Conservation (phyloP, 139 green algal species). For the Chlamydomonas sp. region DNA sequence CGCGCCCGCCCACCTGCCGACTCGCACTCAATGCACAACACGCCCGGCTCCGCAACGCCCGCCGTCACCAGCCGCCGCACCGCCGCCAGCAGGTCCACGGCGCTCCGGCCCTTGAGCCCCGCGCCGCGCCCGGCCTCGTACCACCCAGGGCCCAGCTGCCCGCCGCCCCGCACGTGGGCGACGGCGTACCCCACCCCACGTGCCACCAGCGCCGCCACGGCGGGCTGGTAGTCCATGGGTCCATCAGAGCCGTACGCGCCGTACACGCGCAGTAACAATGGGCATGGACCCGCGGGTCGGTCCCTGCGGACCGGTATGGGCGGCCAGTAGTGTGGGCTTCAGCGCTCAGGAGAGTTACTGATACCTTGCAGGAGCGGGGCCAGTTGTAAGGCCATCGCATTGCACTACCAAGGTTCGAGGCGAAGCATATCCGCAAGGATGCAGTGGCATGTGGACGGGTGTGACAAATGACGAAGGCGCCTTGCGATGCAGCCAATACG, state of each 20-base stretch:
- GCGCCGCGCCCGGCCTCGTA: constrained; percentile 32
- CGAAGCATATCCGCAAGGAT: no score
- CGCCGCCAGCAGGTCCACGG: constrained; percentile 28
- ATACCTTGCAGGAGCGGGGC: no score
- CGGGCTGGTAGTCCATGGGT: neutral
- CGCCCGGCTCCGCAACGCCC: neutral
- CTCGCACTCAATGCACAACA: constrained; percentile 9
- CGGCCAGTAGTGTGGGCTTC: neutral
- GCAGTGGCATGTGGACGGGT: no score
- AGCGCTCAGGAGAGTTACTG: neutral
- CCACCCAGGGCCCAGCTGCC: constrained; percentile 31
- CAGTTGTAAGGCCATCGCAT: no score
- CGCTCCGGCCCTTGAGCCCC: constrained; percentile 15
- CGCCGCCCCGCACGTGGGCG: constrained; percentile 43
- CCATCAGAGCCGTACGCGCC: constrained; percentile 28
- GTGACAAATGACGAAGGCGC: no score
- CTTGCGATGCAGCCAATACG: no score
- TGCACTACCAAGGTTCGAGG: no score
- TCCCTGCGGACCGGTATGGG: no score
- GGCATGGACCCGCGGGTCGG: no score
- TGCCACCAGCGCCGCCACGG: constrained; percentile 19
- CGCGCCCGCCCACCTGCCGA: constrained; percentile 24
- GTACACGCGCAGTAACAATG: constrained; percentile 32
- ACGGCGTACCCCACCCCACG: constrained; percentile 28
- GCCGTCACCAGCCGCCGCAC: constrained; percentile 5